Conservation (phyloP, 1,139 yeast species). For the Kodamaea derodonti region DNA sequence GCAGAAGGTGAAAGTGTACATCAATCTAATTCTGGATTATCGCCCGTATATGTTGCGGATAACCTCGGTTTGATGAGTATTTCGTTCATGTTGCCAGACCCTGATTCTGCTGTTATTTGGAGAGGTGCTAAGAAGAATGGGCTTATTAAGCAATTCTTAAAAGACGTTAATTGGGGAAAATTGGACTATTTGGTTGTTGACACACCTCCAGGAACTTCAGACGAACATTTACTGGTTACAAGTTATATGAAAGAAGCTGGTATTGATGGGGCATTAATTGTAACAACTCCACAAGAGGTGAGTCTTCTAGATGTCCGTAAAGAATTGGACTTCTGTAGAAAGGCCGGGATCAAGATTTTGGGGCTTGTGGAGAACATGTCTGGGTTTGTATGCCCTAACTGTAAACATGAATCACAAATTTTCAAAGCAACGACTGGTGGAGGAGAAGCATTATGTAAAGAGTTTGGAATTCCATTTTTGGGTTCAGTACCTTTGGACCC, state of each 20-base stretch:
- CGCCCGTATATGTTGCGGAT: constrained; percentile 94
- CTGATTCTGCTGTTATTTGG: constrained; percentile 95
- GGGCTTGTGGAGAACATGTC: constrained; percentile 98
- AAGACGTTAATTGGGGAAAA: constrained; percentile 95
- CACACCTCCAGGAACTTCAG: constrained; percentile 98
- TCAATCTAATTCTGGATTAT: constrained; percentile 90
- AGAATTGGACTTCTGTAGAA: constrained; percentile 90
- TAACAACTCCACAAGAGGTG: constrained; percentile 97
- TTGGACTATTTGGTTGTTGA: constrained; percentile 88
- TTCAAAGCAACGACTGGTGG: constrained; percentile 98
- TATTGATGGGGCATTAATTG: constrained; percentile 91
- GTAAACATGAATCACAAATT: constrained; percentile 85
- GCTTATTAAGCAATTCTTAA: constrained; percentile 85
- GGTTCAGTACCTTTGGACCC: constrained; percentile 97
- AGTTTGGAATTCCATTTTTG: constrained; percentile 67
- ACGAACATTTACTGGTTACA: constrained; percentile 90
- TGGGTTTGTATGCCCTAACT: constrained; percentile 95
- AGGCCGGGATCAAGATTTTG: constrained; percentile 78
- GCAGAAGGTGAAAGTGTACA: constrained; percentile 85
- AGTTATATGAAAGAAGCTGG: constrained; percentile 87
- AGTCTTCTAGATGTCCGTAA: constrained; percentile 92
- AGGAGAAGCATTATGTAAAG: constrained; percentile 79
- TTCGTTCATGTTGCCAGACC: constrained; percentile 90
- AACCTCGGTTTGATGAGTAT: constrained; percentile 95
- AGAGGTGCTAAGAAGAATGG: constrained; percentile 94